Base-by-base conservation (phyloP, 306 rosid species). In the Arachis hypogaea region DNA sequence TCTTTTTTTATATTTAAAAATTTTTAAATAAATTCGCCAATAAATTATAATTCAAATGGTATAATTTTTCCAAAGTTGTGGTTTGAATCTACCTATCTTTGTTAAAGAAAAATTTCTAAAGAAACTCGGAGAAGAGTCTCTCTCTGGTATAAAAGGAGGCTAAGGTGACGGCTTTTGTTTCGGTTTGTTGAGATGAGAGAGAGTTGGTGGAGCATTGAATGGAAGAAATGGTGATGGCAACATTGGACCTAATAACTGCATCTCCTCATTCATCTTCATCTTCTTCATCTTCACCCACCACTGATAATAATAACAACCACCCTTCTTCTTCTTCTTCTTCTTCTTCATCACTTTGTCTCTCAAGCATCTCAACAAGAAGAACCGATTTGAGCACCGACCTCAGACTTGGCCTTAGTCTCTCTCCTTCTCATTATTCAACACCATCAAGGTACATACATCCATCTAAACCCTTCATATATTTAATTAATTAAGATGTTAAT, bases 211-310 rank as follows among this genome's bases (percentile, higher is more conserved):
- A 41, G 73, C 77, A 64, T 74, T 77, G 78, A 77, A 72, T 60
- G 41, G 78, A 76, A 61, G 79, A 82, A 16, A 80, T 33, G 38
- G 38, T 33, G 38, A 33, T 85, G 86, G 75, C 75, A 80, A 66
- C 59, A 47, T 73, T 71, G 55, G 74, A 72, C 11, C 59, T 56
- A 66, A 66, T 46, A 30, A 77, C 68, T 64, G 80, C 4, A 33
- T 33, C 38, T 33, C 38, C 50, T 59, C 72, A 63, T 54, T 78
- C 75, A 42, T 66, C 79, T 0, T 77, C 88, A 33, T 79, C 88
- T 30, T 85, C 88, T 38, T 76, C 89, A 7, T 82, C 88, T 59
- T 76, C 88, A 63, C 82, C 84, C 9, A 79, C 80, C 43, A 84
- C 82, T 74, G 77, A 84, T 16, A 4, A 5, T 16, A 51, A 6